phyloP scores from a whole-genome alignment of 176 grass and related monocot species.

The Carex littledalei region DNA sequence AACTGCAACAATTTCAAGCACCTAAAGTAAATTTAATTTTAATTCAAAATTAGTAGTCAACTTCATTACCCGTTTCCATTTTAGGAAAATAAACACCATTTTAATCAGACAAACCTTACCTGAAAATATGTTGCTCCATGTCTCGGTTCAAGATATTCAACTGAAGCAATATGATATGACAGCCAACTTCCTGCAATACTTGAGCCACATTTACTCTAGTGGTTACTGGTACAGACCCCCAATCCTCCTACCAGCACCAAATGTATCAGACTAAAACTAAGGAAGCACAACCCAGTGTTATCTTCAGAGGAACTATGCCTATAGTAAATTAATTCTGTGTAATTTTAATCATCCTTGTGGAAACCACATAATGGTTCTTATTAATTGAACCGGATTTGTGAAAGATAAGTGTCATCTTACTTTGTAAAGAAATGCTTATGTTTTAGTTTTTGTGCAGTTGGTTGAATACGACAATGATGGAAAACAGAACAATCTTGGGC shows the following conservation, averaged over 20 bases:
- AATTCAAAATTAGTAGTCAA: not conserved
- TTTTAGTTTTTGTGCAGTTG: conserved; percentile 42
- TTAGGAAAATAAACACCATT: not conserved
- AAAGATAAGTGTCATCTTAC: not conserved
- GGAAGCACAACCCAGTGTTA: not conserved
- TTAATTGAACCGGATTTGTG: not conserved
- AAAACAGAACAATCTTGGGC: conserved; percentile 81
- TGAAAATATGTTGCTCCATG: not conserved
- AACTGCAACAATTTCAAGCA: not conserved
- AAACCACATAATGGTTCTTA: not conserved
- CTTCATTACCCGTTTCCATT: not conserved
- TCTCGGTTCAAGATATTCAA: not conserved
- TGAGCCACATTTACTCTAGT: not conserved
- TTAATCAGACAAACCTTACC: not conserved
- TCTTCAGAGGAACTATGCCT: not conserved
- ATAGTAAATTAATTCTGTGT: not conserved
- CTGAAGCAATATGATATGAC: not conserved
- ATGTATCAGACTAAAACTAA: not conserved
- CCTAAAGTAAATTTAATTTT: not conserved
- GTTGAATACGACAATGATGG: conserved; percentile 98
- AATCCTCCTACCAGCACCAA: not conserved
- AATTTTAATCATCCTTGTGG: not conserved
- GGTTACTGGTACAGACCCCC: not conserved
- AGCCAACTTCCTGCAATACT: not conserved
- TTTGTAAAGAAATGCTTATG: not conserved